A percentile compares a stretch with the other conserved stretches of the same genome.
Evolutionary conservation across 2,329 filamentous ascomycete species (phyloP).

Genomic region (Setomelanomma holmii): DNA sequence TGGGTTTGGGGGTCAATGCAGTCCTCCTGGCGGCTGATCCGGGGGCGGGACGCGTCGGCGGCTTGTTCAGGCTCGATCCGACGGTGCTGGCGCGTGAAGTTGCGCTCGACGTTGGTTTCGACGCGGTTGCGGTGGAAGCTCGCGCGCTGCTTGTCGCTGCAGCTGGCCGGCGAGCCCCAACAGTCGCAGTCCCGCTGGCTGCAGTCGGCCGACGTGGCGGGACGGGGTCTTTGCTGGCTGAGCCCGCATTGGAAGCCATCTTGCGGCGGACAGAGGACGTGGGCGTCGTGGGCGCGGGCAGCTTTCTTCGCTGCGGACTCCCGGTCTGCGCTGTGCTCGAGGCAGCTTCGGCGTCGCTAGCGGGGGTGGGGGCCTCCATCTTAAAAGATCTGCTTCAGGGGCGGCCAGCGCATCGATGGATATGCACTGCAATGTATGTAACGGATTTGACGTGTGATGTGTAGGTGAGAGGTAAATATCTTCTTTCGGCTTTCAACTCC

Average conservation of each 20-base stretch:
- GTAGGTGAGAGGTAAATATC: not conserved
- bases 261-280: slow-evolving; percentile 39
- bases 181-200: slow-evolving; percentile 17
- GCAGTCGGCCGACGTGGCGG: slow-evolving; percentile 38
- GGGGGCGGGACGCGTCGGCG: slow-evolving; percentile 42
- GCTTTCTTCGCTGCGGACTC: slow-evolving; percentile 20
- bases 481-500: not conserved
- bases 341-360: slow-evolving; percentile 16
- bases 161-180: slow-evolving; percentile 33
- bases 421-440: not conserved
- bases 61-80: slow-evolving; percentile 45
- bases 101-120: slow-evolving; percentile 30
- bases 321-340: slow-evolving; percentile 4
- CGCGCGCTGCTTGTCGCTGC: slow-evolving; percentile 26
- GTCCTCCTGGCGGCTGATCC: slow-evolving; percentile 33
- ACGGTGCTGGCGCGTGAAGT: slow-evolving; percentile 33
- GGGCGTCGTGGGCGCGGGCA: slow-evolving; percentile 34
- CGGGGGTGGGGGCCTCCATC: slow-evolving; percentile 16
- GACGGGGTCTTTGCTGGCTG: slow-evolving; percentile 35
- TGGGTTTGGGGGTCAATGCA: slow-evolving; percentile 26
- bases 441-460: not conserved
- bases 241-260: slow-evolving; percentile 40
- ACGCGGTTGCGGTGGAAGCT: slow-evolving; percentile 31
- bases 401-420: not conserved
- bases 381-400: not conserved